Evolutionary conservation across 225 moss, liverwort and hornwort species (phyloP), one percentile per base, ranked within the genome.

Genomic region (Lunularia cruciata): DNA sequence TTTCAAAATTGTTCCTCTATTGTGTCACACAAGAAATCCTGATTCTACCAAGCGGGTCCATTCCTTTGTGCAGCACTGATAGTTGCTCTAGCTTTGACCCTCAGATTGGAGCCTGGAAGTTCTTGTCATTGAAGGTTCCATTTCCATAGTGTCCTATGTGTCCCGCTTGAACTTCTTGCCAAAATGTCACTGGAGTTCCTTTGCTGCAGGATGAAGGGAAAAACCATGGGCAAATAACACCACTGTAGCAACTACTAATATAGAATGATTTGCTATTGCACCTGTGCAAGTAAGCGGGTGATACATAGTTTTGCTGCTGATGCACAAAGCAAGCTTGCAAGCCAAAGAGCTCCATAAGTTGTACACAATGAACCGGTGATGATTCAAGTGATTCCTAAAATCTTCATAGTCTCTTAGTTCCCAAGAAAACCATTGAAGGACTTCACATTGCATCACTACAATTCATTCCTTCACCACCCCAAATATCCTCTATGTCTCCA

Each of bases 271-370:
- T 54, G 10, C 59, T 11, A 8, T 1, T n/a, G n/a, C n/a, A n/a
- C n/a, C n/a, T n/a, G n/a, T n/a, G n/a, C 18, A 35, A 20, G 13
- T 3, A 34, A 60, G 38, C 39, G 37, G 60, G 39, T 20, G 20
- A 22, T 6, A 11, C 5, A n/a, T n/a, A n/a, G n/a, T n/a, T n/a
- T n/a, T 23, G 38, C 38, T 38, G 40, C 63, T 43, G 63, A 20
- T 39, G 35, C 26, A 45, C 42, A 14, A 63, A 42, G 63, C 43
- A 45, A 28, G 63, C n/a, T 22, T 60, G 63, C 63, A 27, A 26
- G 43, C 26, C 28, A 12, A 45, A 25, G 40, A 63, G 63, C 63
- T 63, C 63, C 63, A 63, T 63, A 2, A 45, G 63, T 45, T 45
- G 38, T 60, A 11, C 60, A 60, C 7, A 60, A 39, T 37, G 23